Evolutionary conservation across 768 basidiomycete species (phyloP).

Genomic region (Boletales sp.): DNA sequence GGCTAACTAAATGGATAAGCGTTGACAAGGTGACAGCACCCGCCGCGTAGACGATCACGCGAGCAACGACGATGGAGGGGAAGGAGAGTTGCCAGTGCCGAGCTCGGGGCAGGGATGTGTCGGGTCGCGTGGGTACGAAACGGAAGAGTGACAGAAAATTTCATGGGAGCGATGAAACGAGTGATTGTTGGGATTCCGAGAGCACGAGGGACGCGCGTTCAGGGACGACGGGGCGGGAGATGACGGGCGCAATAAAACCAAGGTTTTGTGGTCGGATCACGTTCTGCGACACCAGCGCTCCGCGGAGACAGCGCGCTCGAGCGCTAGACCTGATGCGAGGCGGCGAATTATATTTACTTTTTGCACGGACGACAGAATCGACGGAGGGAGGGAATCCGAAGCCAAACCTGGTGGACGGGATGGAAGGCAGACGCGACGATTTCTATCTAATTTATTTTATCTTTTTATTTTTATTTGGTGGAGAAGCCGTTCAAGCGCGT

Average conservation of each 20-base stretch:
- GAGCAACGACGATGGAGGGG: not conserved
- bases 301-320: constrained; percentile 19
- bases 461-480: too few relatives aligned
- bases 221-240: constrained; percentile 20
- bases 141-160: too few relatives aligned
- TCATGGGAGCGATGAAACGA: not conserved
- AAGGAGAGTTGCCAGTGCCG: too few relatives aligned
- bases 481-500: too few relatives aligned
- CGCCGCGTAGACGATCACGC: not conserved
- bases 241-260: constrained; percentile 12
- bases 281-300: constrained; percentile 9
- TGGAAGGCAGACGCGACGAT: not conserved
- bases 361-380: too few relatives aligned
- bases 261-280: constrained; percentile 7
- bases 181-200: not conserved
- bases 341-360: too few relatives aligned
- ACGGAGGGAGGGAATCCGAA: constrained; percentile 14
- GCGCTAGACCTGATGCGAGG: too few relatives aligned
- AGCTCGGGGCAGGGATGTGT: too few relatives aligned
- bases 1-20: not conserved
- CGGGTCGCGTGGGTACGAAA: too few relatives aligned
- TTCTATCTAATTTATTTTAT: too few relatives aligned
- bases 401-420: not conserved
- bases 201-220: constrained; percentile 18
- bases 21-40: not conserved